Conservation (phyloP, 306 rosid species). For the Alnus rubra region DNA sequence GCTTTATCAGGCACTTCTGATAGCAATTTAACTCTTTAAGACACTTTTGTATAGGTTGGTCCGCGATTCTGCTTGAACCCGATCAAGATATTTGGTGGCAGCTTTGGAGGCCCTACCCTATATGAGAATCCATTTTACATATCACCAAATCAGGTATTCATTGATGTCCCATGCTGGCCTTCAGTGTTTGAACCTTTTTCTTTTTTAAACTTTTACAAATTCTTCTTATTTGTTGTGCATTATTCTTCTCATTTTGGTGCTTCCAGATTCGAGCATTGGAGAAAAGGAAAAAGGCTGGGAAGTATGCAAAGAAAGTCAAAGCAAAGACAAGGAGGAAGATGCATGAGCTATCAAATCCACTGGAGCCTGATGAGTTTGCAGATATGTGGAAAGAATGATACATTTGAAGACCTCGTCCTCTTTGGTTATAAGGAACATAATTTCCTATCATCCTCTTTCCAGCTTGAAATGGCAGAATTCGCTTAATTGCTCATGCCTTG, state of each 20-base stretch:
- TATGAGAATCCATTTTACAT: slow-evolving; percentile 86
- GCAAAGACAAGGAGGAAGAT: slow-evolving; percentile 96
- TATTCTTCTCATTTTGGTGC: slow-evolving; percentile 7
- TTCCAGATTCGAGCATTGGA: slow-evolving; percentile 77
- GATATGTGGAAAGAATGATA: slow-evolving; percentile 89
- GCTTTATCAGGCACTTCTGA: slow-evolving; percentile 11
- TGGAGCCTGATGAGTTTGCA: slow-evolving; percentile 92
- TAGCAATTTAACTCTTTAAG: slow-evolving; percentile 24
- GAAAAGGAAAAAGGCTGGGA: slow-evolving; percentile 80
- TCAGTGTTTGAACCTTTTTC: background rate
- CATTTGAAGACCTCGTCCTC: background rate
- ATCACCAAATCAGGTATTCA: slow-evolving; percentile 87
- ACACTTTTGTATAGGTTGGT: slow-evolving; percentile 67
- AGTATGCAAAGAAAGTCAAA: slow-evolving; percentile 88
- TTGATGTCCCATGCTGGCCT: background rate
- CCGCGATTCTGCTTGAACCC: slow-evolving; percentile 97
- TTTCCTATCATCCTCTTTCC: slow-evolving; percentile 25
- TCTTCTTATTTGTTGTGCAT: slow-evolving; percentile 7
- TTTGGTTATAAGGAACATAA: slow-evolving; percentile 9
- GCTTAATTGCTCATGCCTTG: background rate
- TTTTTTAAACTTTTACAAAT: background rate
- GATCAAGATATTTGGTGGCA: slow-evolving; percentile 92
- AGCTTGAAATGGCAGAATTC: slow-evolving; percentile 34
- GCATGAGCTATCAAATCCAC: slow-evolving; percentile 82
- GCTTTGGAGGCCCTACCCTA: slow-evolving; percentile 94